Percentiles rank a stretch among this genome's conserved stretches.
Conservation (phyloP, 2,329 filamentous ascomycete genomes). For the Calonectria pteridis region DNA sequence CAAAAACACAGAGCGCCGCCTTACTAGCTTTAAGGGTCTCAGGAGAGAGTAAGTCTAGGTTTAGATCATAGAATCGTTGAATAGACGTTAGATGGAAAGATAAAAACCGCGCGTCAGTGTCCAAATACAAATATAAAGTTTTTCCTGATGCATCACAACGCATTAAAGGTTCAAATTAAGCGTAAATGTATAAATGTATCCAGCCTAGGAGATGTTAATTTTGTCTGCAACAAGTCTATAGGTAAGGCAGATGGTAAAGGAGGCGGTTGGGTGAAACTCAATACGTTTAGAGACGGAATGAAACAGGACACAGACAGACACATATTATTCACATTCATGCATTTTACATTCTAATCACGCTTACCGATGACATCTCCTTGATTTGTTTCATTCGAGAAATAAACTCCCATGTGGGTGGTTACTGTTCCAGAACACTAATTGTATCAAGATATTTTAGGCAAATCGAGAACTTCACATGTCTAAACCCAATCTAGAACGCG, state of each 20-base stretch:
- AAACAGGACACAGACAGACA: not conserved
- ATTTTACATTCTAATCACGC: not conserved
- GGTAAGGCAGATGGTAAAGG: not conserved
- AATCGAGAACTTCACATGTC: not conserved
- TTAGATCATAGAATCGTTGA: not conserved
- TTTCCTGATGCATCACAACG: no score
- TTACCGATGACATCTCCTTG: not conserved
- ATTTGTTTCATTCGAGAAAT: not conserved
- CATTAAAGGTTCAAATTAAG: not conserved
- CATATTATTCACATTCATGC: not conserved
- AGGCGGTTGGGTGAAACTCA: not conserved
- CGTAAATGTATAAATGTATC: not conserved
- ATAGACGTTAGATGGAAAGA: not conserved
- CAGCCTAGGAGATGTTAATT: not conserved
- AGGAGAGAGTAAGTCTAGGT: not conserved
- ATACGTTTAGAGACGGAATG: not conserved
- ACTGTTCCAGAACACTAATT: not conserved
- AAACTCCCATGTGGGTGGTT: not conserved
- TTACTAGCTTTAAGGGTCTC: slow-evolving; percentile 39
- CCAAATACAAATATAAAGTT: not conserved
- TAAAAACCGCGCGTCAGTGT: no score
- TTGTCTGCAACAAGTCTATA: not conserved
- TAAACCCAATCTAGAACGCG: not conserved
- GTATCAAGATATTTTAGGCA: not conserved
- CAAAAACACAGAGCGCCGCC: slow-evolving; percentile 65